A percentile compares a stretch with the other conserved stretches of the same genome.
Evolutionary conservation across 225 moss, liverwort and hornwort species (phyloP).

Genomic region (Sphagnum contortum): DNA sequence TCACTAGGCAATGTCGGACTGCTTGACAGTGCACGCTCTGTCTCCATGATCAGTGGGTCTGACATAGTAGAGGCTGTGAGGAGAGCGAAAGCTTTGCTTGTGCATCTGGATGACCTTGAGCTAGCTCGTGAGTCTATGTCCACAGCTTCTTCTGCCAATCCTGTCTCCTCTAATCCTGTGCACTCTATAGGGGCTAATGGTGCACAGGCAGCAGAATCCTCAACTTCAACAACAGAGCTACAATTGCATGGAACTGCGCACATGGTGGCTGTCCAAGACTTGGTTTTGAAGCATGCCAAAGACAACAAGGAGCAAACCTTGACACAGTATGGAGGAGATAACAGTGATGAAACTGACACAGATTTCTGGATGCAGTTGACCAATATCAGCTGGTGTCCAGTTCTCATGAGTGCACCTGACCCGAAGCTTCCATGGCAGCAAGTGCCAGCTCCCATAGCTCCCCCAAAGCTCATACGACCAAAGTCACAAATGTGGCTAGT

Average conservation of each 20-base stretch:
- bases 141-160: constrained; percentile 2
- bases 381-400: constrained; percentile 83
- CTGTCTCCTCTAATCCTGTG: constrained; percentile 4
- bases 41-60: constrained; percentile 60
- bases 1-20: constrained; percentile 56
- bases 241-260: not conserved
- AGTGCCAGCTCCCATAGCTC: constrained; percentile 40
- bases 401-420: constrained; percentile 38
- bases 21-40: constrained; percentile 77
- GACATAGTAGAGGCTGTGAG: constrained; percentile 56
- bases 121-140: constrained; percentile 17
- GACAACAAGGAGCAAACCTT: constrained; percentile 3
- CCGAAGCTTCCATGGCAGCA: constrained; percentile 62
- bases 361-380: constrained; percentile 61
- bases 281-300: not conserved
- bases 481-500: constrained; percentile 79
- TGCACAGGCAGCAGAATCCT: not conserved
- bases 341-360: constrained; percentile 33
- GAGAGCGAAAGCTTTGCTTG: constrained; percentile 61
- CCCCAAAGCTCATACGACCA: constrained; percentile 68
- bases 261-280: not conserved
- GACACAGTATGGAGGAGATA: constrained; percentile 12
- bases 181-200: not conserved
- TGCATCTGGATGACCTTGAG: constrained; percentile 56
- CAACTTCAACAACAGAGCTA: not conserved